These are phyloP conservation scores for Orbilia blumenaviensis DNA, from an alignment of 2,329 filamentous ascomycete genomes.

Conservation along the genomic window DNA sequence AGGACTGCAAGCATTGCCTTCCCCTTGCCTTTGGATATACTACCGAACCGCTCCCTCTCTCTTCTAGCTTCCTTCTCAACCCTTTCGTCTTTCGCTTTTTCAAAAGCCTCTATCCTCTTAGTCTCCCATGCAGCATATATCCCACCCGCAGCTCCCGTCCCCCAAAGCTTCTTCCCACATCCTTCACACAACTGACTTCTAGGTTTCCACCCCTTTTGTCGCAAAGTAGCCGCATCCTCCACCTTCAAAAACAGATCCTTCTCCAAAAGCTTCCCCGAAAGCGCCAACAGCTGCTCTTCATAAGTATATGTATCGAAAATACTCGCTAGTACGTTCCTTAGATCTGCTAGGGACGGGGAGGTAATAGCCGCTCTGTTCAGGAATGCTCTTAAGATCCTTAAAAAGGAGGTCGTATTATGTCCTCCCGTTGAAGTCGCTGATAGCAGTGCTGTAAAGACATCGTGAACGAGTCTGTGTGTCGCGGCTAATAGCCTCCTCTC, in stretches of 20 bases:
- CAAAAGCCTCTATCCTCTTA: constrained; percentile 61
- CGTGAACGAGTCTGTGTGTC: constrained; percentile 83
- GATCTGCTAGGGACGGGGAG: constrained; percentile 85
- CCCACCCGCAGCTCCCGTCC: constrained; percentile 78
- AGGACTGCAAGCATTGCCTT: constrained; percentile 49
- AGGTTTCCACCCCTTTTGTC: constrained; percentile 89
- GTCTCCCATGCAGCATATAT: constrained; percentile 86
- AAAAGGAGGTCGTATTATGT: constrained; percentile 69
- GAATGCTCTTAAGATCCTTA: constrained; percentile 88
- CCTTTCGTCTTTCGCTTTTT: constrained; percentile 11
- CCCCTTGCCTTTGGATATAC: constrained; percentile 62
- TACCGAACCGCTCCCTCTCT: constrained; percentile 63
- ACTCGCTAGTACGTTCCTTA: constrained; percentile 82
- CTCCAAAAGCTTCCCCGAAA: constrained; percentile 87
- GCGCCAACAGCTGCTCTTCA: constrained; percentile 84
- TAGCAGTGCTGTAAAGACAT: constrained; percentile 86
- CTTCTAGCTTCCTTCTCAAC: constrained; percentile 59
- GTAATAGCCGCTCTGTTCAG: constrained; percentile 80
- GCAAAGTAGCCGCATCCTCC: constrained; percentile 74
- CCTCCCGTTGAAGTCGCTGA: constrained; percentile 72
- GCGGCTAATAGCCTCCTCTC: constrained; percentile 71
- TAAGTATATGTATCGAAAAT: constrained; percentile 97
- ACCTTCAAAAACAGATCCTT: constrained; percentile 89
- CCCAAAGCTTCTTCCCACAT: constrained; percentile 85
- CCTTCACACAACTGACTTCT: constrained; percentile 86